Conservation (phyloP, 2,329 filamentous ascomycete species). For the Trichophyton rubrum region DNA sequence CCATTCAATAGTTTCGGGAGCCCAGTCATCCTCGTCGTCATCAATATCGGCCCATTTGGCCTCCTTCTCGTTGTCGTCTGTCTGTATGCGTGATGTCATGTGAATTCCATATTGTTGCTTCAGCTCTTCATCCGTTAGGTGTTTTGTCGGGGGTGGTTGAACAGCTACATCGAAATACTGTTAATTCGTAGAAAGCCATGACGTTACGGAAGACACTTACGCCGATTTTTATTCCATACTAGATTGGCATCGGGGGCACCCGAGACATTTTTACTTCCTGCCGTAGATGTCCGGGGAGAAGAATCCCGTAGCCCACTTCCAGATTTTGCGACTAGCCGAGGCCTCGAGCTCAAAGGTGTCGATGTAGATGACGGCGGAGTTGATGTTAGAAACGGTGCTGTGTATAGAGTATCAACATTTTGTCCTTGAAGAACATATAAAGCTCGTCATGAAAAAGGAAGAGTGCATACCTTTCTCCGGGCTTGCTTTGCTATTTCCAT, state of each 20-base stretch:
- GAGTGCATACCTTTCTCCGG: constrained; percentile 44
- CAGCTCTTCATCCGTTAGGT: constrained; percentile 55
- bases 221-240: constrained; percentile 58
- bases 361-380: constrained; percentile 26
- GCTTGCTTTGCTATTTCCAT: constrained; percentile 35
- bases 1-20: constrained; percentile 55
- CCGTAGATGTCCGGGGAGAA: constrained; percentile 37
- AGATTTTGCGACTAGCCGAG: constrained; percentile 52
- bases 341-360: constrained; percentile 36
- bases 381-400: constrained; percentile 27
- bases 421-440: neutral
- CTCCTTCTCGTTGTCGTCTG: constrained; percentile 49
- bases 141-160: constrained; percentile 46
- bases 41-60: constrained; percentile 59
- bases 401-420: constrained; percentile 1
- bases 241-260: constrained; percentile 53
- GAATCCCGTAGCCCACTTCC: constrained; percentile 42
- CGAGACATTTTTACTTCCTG: constrained; percentile 33
- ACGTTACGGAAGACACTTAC: constrained; percentile 25
- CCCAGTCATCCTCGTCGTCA: constrained; percentile 57
- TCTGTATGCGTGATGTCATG: constrained; percentile 51
- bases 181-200: constrained; percentile 4
- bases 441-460: neutral
- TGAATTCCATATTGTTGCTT: constrained; percentile 59
- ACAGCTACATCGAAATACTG: constrained; percentile 30